phyloP scores from a whole-genome alignment of 495 filamentous ascomycete genomes.

The Aspergillus affinis region DNA sequence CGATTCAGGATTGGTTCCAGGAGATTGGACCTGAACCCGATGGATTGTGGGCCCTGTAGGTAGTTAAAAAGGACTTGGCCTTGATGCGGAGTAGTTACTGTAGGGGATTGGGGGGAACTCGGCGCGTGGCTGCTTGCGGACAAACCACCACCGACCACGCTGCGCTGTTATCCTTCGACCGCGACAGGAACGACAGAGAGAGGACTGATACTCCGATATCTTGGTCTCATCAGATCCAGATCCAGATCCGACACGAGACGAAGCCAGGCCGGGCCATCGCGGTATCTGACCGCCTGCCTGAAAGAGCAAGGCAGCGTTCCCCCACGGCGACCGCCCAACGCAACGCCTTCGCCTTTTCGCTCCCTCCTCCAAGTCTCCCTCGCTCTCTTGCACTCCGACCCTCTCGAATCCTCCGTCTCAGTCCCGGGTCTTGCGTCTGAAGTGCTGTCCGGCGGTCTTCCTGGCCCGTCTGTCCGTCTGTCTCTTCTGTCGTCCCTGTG shows the following conservation, averaged over 20 bases:
- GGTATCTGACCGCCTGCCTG: slow-evolving; percentile 35
- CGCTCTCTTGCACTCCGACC: neutral
- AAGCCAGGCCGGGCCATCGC: neutral
- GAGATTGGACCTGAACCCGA: neutral
- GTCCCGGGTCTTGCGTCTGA: slow-evolving; percentile 1
- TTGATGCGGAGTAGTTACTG: too few species aligned
- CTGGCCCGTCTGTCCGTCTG: slow-evolving; percentile 10
- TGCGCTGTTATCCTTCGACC: neutral
- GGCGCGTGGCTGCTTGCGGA: neutral
- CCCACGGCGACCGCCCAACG: slow-evolving; percentile 32
- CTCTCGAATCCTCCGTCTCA: neutral
- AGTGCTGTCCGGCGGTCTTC: slow-evolving; percentile 1
- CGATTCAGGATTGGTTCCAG: too few species aligned
- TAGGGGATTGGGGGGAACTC: neutral
- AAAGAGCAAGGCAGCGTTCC: slow-evolving; percentile 19
- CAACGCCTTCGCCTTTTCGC: slow-evolving; percentile 31
- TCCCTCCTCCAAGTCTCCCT: slow-evolving; percentile 1
- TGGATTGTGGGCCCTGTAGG: too few species aligned
- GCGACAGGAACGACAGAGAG: neutral
- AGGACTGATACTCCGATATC: neutral
- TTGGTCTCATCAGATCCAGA: neutral
- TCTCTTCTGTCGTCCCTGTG: neutral
- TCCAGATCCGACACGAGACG: slow-evolving; percentile 14
- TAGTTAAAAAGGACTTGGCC: too few species aligned
- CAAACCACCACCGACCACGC: neutral